Conservation (phyloP, 1,284 basidiomycete genomes). For the Peniophora sp. region DNA sequence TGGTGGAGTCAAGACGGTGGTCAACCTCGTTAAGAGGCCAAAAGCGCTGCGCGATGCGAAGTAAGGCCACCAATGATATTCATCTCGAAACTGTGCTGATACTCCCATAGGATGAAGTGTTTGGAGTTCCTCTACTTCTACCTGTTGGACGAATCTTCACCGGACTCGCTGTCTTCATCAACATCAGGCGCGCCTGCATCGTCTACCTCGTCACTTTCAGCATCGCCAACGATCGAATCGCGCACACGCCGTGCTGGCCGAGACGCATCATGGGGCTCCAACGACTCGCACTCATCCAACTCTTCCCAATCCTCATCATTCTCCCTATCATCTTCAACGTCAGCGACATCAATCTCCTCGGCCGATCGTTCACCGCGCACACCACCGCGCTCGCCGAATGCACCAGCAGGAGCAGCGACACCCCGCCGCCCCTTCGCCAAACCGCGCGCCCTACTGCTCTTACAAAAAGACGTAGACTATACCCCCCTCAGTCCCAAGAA, state of each 20-base stretch:
- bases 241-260: constrained; percentile 1
- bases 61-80: no score
- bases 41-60: constrained; percentile 77
- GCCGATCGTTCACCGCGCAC: constrained; percentile 9
- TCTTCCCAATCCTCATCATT: constrained; percentile 25
- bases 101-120: constrained; percentile 73
- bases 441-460: constrained; percentile 47
- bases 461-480: constrained; percentile 64
- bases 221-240: constrained; percentile 1
- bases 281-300: constrained; percentile 15
- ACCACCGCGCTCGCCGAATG: constrained; percentile 8
- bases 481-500: constrained; percentile 64
- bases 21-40: constrained; percentile 76
- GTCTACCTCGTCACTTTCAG: neutral
- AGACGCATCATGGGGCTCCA: constrained; percentile 9
- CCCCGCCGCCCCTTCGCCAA: constrained; percentile 10
- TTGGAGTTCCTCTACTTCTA: constrained; percentile 91
- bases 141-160: constrained; percentile 66
- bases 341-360: constrained; percentile 19
- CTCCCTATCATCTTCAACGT: constrained; percentile 22
- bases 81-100: no score
- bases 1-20: constrained; percentile 71
- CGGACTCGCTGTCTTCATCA: constrained; percentile 7
- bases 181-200: constrained; percentile 2
- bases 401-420: constrained; percentile 17